phyloP scores from a whole-genome alignment of 192 early-diverging fungal species.

The Lunasporangiospora selenospora region DNA sequence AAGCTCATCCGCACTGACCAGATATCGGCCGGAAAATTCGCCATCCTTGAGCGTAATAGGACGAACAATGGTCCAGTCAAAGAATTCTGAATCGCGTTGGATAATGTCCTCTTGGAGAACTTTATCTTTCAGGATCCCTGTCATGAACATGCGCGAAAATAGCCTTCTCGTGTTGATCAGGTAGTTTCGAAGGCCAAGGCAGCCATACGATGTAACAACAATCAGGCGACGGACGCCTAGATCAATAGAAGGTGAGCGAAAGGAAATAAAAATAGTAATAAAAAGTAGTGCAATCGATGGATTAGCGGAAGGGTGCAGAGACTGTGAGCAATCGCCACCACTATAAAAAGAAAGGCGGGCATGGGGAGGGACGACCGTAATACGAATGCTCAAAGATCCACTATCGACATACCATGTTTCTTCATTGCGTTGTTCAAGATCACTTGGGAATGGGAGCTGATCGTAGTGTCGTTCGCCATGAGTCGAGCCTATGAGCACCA shows the following conservation, averaged over 20 bases:
- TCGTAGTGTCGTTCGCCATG: slow-evolving; percentile 35
- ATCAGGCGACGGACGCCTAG: slow-evolving; percentile 38
- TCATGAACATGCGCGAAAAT: slow-evolving; percentile 41
- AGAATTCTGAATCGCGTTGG: slow-evolving; percentile 21
- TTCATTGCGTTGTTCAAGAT: slow-evolving; percentile 40
- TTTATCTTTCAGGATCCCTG: slow-evolving; percentile 48
- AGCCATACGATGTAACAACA: slow-evolving; percentile 40
- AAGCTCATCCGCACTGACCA: slow-evolving; percentile 24
- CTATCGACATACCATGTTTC: slow-evolving; percentile 28
- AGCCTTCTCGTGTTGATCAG: slow-evolving; percentile 30
- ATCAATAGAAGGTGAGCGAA: background rate
- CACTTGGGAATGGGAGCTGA: slow-evolving; percentile 42
- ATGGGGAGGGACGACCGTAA: background rate
- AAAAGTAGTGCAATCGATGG: background rate
- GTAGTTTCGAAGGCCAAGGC: slow-evolving; percentile 30
- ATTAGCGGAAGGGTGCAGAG: no score
- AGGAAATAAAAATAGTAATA: background rate
- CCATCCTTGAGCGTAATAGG: slow-evolving; percentile 44
- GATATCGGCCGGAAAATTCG: slow-evolving; percentile 27
- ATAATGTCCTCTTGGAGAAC: slow-evolving; percentile 46
- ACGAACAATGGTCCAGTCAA: slow-evolving; percentile 54
- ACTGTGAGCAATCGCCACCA: no score
- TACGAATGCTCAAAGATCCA: no score
- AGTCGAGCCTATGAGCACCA: slow-evolving; percentile 47
- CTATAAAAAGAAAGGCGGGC: no score